A percentile compares a stretch with the other conserved stretches of the same genome.
phyloP scores from a whole-genome alignment of 352 stramenopile species.

The Globisporangium cederbergense region DNA sequence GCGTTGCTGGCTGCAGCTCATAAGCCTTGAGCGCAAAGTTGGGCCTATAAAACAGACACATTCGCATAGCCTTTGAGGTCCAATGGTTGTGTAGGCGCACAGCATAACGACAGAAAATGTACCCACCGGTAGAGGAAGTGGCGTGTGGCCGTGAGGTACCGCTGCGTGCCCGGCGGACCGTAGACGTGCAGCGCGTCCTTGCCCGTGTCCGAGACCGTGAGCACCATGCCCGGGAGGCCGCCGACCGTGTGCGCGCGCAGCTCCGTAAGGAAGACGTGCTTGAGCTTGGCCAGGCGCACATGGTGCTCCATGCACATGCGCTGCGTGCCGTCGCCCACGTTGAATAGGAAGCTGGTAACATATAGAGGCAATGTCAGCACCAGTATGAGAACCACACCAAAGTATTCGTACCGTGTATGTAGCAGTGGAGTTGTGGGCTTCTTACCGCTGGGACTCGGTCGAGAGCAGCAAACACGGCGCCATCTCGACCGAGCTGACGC shows the following conservation, averaged over 20 bases:
- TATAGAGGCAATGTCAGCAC: not conserved
- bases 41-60: conserved; percentile 11
- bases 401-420: too few species aligned
- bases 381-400: too few species aligned
- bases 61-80: not conserved
- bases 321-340: conserved; percentile 88
- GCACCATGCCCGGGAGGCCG: conserved; percentile 81
- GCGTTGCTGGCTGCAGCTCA: conserved; percentile 23
- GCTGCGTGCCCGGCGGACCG: conserved; percentile 59
- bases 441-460: conserved; percentile 56
- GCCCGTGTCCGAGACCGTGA: conserved; percentile 87
- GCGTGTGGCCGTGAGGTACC: conserved; percentile 74
- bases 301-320: conserved; percentile 91
- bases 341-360: conserved; percentile 80
- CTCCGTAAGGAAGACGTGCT: conserved; percentile 85
- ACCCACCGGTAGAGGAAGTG: conserved; percentile 72
- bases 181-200: conserved; percentile 72
- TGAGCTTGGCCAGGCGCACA: conserved; percentile 79
- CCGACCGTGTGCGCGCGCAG: conserved; percentile 74
- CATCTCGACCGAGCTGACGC: conserved; percentile 73
- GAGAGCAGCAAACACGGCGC: conserved; percentile 65
- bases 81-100: not conserved
- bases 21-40: conserved; percentile 50
- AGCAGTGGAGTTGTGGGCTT: too few species aligned
- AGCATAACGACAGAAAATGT: not conserved